phyloP scores from a whole-genome alignment of 495 filamentous ascomycete species.

The Neurospora hispaniola region DNA sequence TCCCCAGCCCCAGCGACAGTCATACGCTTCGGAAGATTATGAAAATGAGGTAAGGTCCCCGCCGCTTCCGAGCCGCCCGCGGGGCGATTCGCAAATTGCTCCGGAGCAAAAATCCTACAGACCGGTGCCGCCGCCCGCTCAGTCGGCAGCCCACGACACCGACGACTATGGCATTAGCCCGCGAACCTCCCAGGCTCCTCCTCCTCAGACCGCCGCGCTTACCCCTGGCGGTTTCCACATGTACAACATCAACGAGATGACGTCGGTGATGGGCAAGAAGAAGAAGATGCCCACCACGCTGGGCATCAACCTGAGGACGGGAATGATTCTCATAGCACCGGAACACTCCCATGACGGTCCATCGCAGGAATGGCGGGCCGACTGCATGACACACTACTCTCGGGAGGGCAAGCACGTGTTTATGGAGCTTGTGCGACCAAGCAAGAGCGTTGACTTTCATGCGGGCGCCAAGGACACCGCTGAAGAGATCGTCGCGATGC shows the following conservation, averaged over 20 bases:
- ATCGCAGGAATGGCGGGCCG: constrained; percentile 84
- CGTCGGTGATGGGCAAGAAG: constrained; percentile 84
- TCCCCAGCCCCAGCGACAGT: constrained; percentile 8
- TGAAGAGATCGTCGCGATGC: constrained; percentile 75
- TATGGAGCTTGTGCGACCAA: constrained; percentile 79
- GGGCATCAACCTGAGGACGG: constrained; percentile 77
- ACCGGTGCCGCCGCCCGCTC: constrained; percentile 21
- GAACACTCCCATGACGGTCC: constrained; percentile 69
- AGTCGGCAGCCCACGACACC: constrained; percentile 7
- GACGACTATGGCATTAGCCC: constrained; percentile 14
- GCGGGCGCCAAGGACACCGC: constrained; percentile 96
- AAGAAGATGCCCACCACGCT: constrained; percentile 96
- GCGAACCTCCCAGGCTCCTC: constrained; percentile 12
- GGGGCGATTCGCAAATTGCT: constrained; percentile 46
- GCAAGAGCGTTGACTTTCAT: constrained; percentile 91
- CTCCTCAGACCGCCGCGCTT: constrained; percentile 21
- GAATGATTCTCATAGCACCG: constrained; percentile 82
- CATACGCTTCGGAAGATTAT: constrained; percentile 20
- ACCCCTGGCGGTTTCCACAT: constrained; percentile 76
- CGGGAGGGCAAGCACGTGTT: constrained; percentile 98
- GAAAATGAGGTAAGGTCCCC: constrained; percentile 26
- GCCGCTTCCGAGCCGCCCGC: constrained; percentile 59
- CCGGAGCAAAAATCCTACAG: constrained; percentile 38
- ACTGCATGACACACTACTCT: constrained; percentile 88
- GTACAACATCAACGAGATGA: constrained; percentile 95